Conservation (phyloP, 1,139 yeast genomes). For the Debaryomycetaceae sp. region DNA sequence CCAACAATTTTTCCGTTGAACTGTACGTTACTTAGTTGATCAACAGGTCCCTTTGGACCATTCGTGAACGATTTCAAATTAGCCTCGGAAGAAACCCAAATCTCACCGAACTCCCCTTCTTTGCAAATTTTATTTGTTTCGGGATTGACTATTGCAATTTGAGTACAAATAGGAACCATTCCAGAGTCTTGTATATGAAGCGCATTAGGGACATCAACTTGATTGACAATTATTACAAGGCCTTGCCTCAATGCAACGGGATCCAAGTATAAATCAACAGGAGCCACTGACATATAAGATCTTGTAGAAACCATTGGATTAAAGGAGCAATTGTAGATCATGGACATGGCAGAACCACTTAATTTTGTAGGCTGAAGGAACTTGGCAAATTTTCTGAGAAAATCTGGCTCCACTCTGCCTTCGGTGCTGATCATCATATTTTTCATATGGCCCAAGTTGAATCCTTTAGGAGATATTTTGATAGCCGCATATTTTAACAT, state of each 20-base stretch:
- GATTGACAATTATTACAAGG: conserved; percentile 74
- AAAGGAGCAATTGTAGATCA: conserved; percentile 73
- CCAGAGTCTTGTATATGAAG: conserved; percentile 91
- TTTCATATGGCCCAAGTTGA: conserved; percentile 60
- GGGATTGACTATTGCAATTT: conserved; percentile 92
- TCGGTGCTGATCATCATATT: conserved; percentile 84
- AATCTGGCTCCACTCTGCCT: conserved; percentile 66
- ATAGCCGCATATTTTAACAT: conserved; percentile 76
- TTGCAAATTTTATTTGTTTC: conserved; percentile 77
- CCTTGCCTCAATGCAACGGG: conserved; percentile 90
- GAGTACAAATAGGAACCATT: conserved; percentile 92
- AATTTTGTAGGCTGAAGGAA: conserved; percentile 65
- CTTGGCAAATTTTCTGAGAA: conserved; percentile 57
- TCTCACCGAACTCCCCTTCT: conserved; percentile 96
- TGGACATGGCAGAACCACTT: conserved; percentile 67
- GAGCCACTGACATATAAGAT: conserved; percentile 85
- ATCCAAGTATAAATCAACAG: conserved; percentile 82
- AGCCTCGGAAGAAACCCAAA: conserved; percentile 93
- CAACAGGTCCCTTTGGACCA: conserved; percentile 49
- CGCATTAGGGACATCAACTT: conserved; percentile 62
- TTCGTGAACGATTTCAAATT: conserved; percentile 63
- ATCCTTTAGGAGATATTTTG: conserved; percentile 62
- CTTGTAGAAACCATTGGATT: conserved; percentile 85
- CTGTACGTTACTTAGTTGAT: conserved; percentile 38
- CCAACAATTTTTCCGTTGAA: conserved; percentile 55